Conservation (phyloP, 345 rosid species). For the Lagerstroemia speciosa region DNA sequence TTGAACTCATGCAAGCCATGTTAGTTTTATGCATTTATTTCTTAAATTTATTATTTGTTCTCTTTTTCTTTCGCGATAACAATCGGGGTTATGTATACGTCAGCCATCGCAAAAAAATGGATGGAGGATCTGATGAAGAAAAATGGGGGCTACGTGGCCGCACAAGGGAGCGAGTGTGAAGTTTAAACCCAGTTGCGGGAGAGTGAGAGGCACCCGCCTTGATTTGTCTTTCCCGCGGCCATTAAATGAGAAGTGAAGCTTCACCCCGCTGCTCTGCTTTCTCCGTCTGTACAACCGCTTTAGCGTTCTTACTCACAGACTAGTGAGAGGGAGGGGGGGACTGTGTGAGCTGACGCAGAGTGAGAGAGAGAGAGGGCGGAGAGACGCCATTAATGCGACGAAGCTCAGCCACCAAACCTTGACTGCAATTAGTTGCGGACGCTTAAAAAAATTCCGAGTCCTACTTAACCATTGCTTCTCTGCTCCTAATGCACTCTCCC, state of each 20-base stretch:
- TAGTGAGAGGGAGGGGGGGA: conserved; percentile 1
- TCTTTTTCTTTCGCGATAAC: no score
- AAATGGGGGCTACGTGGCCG: neutral
- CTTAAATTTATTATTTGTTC: no score
- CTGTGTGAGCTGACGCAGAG: neutral
- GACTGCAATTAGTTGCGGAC: conserved; percentile 9
- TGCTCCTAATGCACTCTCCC: neutral
- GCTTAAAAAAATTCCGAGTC: neutral
- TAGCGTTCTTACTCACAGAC: conserved; percentile 1
- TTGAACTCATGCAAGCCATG: no score
- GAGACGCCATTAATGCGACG: conserved; percentile 36
- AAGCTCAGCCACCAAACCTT: conserved; percentile 40
- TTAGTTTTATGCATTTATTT: no score
- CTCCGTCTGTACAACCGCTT: no score
- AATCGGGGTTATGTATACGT: no score
- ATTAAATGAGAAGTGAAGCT: conserved; percentile 19
- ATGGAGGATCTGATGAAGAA: neutral
- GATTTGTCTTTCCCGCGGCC: conserved; percentile 43
- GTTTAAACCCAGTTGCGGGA: neutral
- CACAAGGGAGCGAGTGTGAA: neutral
- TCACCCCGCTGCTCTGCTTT: neutral
- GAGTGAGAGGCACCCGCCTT: neutral
- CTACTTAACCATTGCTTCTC: neutral
- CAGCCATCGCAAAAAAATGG: no score
- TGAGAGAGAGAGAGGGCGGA: conserved; percentile 2